Evolutionary conservation across 2,329 filamentous ascomycete genomes (phyloP).

Genomic region (Penicillium sp.): DNA sequence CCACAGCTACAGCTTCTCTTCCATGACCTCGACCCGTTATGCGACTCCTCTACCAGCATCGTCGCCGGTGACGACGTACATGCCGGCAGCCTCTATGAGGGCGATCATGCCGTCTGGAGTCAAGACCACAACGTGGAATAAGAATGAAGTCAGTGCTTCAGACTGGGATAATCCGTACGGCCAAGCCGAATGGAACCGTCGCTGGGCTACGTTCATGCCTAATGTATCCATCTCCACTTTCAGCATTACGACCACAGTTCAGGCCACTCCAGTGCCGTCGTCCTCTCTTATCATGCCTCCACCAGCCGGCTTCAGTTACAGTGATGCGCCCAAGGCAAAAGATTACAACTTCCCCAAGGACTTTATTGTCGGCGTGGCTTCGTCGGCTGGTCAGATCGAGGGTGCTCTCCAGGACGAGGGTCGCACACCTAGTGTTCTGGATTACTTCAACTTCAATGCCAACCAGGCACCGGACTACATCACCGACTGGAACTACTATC

Average conservation of each 20-base stretch:
- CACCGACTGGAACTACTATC: constrained; percentile 2
- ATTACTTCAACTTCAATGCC: not conserved
- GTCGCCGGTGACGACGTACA: not conserved
- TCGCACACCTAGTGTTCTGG: not conserved
- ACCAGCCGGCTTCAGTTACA: not conserved
- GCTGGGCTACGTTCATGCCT: constrained; percentile 4
- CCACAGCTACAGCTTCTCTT: not conserved
- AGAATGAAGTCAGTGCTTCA: constrained; percentile 1
- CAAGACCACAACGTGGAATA: constrained; percentile 4
- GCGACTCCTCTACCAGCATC: not conserved
- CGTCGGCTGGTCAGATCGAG: not conserved
- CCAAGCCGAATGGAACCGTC: constrained; percentile 2
- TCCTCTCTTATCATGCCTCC: not conserved
- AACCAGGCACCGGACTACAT: constrained; percentile 1
- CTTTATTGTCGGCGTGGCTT: not conserved
- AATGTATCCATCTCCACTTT: constrained; percentile 3
- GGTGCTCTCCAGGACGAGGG: not conserved
- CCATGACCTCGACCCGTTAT: not conserved
- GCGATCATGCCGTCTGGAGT: constrained; percentile 2
- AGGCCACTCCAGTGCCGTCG: not conserved
- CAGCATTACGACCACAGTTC: not conserved
- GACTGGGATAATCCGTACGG: constrained; percentile 5
- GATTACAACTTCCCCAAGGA: not conserved
- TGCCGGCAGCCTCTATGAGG: not conserved
- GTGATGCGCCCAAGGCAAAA: not conserved